A percentile compares a stretch with the other conserved stretches of the same genome.
phyloP scores from a whole-genome alignment of 805 yeast species.

The Yarrowia sp. region DNA sequence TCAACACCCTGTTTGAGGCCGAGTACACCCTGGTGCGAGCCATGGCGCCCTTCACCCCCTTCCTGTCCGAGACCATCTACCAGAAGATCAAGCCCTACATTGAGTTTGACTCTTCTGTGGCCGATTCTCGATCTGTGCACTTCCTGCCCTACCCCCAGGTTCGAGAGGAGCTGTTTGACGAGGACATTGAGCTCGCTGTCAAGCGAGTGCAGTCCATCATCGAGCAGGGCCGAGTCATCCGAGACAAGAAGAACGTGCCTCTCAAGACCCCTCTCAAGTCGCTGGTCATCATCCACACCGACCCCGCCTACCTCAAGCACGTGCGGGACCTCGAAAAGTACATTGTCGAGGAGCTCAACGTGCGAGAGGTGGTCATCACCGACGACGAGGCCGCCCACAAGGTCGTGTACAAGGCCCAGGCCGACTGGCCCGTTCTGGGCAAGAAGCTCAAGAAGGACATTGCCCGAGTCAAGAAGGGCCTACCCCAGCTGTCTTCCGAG shows the following conservation, averaged over 20 bases:
- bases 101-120: conserved; percentile 54
- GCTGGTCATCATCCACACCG: conserved; percentile 84
- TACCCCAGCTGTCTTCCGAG: conserved; percentile 79
- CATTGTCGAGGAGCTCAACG: conserved; percentile 89
- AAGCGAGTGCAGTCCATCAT: conserved; percentile 96
- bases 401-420: conserved; percentile 91
- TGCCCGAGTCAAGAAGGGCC: conserved; percentile 90
- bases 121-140: conserved; percentile 85
- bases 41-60: conserved; percentile 99
- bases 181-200: conserved; percentile 77
- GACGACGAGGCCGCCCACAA: conserved; percentile 90
- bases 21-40: conserved; percentile 87
- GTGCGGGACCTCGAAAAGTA: conserved; percentile 77
- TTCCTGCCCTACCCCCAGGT: conserved; percentile 90
- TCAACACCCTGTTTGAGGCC: conserved; percentile 91
- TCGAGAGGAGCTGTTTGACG: conserved; percentile 80
- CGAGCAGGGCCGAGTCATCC: conserved; percentile 93
- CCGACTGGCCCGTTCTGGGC: conserved; percentile 99
- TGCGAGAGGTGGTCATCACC: conserved; percentile 85
- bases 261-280: conserved; percentile 93
- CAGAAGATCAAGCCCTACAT: conserved; percentile 65
- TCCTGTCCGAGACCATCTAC: conserved; percentile 88
- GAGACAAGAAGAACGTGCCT: conserved; percentile 94
- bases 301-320: conserved; percentile 74
- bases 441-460: conserved; percentile 95